Conservation (phyloP, 257 asterid genomes). For the Solanum habrochaites region DNA sequence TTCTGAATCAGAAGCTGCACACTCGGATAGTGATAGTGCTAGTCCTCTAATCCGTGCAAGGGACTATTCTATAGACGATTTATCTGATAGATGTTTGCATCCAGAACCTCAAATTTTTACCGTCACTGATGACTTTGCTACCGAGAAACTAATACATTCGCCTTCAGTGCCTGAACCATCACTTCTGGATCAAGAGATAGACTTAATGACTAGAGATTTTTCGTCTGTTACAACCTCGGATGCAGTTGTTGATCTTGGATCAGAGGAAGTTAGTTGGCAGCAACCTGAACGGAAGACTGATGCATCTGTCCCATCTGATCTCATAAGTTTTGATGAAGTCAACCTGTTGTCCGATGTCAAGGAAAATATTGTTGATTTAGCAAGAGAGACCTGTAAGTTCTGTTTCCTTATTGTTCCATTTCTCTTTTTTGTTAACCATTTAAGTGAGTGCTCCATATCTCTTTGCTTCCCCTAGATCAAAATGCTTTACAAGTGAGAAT, state of each 20-base stretch:
- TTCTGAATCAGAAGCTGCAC: constrained; percentile 15
- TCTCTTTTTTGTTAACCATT: background rate
- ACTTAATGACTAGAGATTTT: constrained; percentile 3
- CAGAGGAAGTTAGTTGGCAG: constrained; percentile 30
- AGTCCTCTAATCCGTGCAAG: background rate
- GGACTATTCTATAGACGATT: background rate
- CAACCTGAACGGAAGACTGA: constrained; percentile 13
- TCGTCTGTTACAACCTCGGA: constrained; percentile 10
- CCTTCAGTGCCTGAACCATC: constrained; percentile 13
- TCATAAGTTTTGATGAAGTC: constrained; percentile 9
- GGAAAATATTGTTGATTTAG: constrained; percentile 10
- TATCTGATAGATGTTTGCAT: background rate
- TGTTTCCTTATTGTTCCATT: background rate
- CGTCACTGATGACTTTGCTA: constrained; percentile 3
- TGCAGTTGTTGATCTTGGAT: constrained; percentile 19
- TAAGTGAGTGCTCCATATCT: background rate
- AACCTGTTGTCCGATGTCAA: constrained; percentile 12
- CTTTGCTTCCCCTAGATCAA: background rate
- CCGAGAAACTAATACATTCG: constrained; percentile 27
- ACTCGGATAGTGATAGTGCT: constrained; percentile 16
- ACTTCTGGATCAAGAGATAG: constrained; percentile 14
- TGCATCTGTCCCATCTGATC: constrained; percentile 13
- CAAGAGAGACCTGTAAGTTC: constrained; percentile 34
- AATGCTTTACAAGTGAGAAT: background rate
- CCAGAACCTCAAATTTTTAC: constrained; percentile 4